Base-by-base conservation (phyloP, 768 basidiomycete species). In the Trametes sanguinea region DNA sequence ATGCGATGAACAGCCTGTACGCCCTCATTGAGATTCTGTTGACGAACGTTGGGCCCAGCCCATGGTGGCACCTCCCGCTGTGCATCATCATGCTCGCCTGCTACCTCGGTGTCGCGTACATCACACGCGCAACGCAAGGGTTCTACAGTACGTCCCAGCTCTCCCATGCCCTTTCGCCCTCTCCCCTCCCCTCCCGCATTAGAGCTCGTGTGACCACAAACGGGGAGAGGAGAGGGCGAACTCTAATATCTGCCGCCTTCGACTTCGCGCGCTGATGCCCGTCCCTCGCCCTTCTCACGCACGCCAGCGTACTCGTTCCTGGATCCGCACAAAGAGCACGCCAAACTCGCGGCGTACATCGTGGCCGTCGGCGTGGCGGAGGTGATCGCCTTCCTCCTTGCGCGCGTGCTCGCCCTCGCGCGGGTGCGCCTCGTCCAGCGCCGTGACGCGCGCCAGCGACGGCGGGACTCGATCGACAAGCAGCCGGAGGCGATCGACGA, bases 71-170 rank as follows among this genome's bases (percentile, higher is more conserved):
- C 43, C 71, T 89, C 3, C 73, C 78, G 2, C 67, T 79, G 39
- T 74, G 80, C 29, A 48, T 89, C 14, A 14, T 87, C 10, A 63
- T 85, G 17, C 80, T 90, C 9, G 83, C 65, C 0, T 67, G 73
- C 2, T 92, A 91, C 67, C 73, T 90, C 16, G 87, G 81, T 27
- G 74, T 91, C 0, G 89, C 88, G 10, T 92, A 90, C 65, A 80
- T 92, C 55, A 88, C 87, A 0, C 65, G 80, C 51, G 82, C 74
- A 0, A 81, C 82, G 0, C 86, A 88, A 67, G 82, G 83, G 0
- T 81, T 87, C 67, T 91, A 90, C 69, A 71, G 89, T 90, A 63
- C 55, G 85, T 78, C 40, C 45, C 54, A 17, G n/a, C 14, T 33
- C 14, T 47, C 5, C 42, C 27, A 33, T 17, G 22, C 30, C 32